Base-by-base conservation (phyloP, 2,329 filamentous ascomycete genomes). In the Fusarium robinianum region DNA sequence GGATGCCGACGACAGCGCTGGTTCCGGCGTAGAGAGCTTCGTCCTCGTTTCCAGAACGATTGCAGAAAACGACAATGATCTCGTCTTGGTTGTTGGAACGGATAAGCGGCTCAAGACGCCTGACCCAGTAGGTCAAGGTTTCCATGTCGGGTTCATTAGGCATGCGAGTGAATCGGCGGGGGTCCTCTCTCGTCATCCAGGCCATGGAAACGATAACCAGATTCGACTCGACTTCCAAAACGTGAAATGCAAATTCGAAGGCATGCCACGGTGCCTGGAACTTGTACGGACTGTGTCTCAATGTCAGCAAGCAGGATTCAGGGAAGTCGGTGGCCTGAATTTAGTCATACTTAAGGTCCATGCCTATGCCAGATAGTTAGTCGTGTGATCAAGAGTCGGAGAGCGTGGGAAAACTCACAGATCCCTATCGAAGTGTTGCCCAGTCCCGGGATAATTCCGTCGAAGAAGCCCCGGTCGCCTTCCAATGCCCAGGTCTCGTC, bases 151-250 rank as follows among this genome's bases (percentile, higher is more conserved):
- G 85, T 35, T 83, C 78, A 1, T 75, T 63, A 0, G 79, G 79
- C 52, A 52, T 70, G 18, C 55, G 72, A 46, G 60, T 80, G 61
- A 72, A 82, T 6, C 46, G 44, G 12, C 58, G 72, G 2, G 66
- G 73, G 57, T 73, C 76, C 49, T 73, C 81, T 41, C 64, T 72
- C 2, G 86, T 89, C 21, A 88, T 72, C 88, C 87, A 92, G 0
- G 88, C 87, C 88, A 91, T 91, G 4, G 79, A 81, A 0, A 92
- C 55, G 22, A 90, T 79, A 2, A 88, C 81, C 0, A 91, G 51
- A 10, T 82, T 80, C 0, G 84, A 78, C 0, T 74, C 60, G 0
- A 69, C 67, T 2, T 80, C 67, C 0, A 89, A 63, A 5, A 84
- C 70, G 29, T 87, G 81, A 16, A 71, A 77, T 0, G 75, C 76